Base-by-base conservation (phyloP, 257 asterid genomes). In the Plectranthus barbatus region DNA sequence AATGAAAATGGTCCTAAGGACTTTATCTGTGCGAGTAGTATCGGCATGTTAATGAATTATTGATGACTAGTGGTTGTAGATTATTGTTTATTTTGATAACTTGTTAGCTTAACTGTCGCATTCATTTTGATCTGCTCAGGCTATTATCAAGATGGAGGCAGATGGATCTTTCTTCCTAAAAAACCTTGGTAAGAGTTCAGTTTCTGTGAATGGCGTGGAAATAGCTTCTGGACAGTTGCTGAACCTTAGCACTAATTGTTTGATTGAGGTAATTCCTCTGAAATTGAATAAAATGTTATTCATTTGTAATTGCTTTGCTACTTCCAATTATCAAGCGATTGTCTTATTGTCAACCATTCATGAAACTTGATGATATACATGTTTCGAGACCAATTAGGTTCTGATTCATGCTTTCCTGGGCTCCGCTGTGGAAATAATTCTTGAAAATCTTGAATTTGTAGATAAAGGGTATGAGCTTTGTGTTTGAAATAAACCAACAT, bases 121-220 rank as follows among this genome's bases (percentile, higher is more conserved):
- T 20, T 26, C n/a, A 54, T 72, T 42, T 54, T 19, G 50, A 41
- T 68, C 57, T 78, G 45, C 54, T 66, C 72, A 90, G 97, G 99
- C 97, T 44, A 79, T 80, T 47, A 83, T 93, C 71, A 90, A 87
- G 84, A 84, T 90, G 97, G 95, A 93, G 58, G 79, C 67, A 7
- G 88, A 87, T 51, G 96, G 97, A 62, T 86, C 90, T 19, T 93
- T 90, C 88, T 72, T 74, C 70, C 56, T 90, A 70, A 85, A 74
- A 80, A 93, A 90, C 75, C 86, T 93, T 18, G 99, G 99, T 42
- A 87, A 81, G 80, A 78, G 95, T 77, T 74, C 83, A 26, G 78
- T 93, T 50, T 79, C 81, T 8, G 96, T 93, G 73, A 90, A 90
- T 64, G 97, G 96, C 60, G 72, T 65, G 60, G 15, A 80, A 12